Base-by-base conservation (phyloP, 208 protist genomes). In the Vickermania ingenoplastis region DNA sequence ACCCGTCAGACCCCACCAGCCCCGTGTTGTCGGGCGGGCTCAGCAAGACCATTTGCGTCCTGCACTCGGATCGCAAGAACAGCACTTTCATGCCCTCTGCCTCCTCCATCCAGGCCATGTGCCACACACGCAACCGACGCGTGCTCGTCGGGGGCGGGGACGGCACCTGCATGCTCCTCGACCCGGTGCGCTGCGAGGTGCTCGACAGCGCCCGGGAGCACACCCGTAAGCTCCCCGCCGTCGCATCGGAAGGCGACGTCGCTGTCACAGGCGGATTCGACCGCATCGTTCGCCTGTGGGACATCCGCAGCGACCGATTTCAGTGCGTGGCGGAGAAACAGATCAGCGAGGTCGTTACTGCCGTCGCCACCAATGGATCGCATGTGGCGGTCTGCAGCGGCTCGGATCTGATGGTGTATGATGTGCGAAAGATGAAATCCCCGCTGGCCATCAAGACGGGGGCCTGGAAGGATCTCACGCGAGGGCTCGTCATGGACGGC, bases 401-500 rank as follows among this genome's bases (percentile, higher is more conserved):
- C 27, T 77, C 86, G 0, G 79, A 79, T 63, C 74, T 93, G 23
- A 59, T 85, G 54, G 78, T 93, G 27, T 93, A 81, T 80, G 86
- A 93, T 61, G 52, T 86, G 29, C 80, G 86, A 31, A 88, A 81
- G 28, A 58, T 86, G 65, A 52, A 68, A 24, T 57, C 57, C 25
- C 76, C 83, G 22, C 45, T 90, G 54, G 79, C 83, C 26, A 63
- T 69, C 0, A 86, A 81, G 53, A 59, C 77, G 28, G 82, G 82
- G 30, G 86, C 86, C 14, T 93, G 83, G 86, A 89, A 87, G 59
- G 83, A 89, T 45, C 63, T 93, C n/a, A 93, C 86, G 24, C 77
- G 86, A 29, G 86, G 86, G 1, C 68, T 93, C 21, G 77, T 91
- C 31, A 83, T 93, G 27, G 82, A 89, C 41, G 79, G 65, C 24